Evolutionary conservation across 352 stramenopile genomes (phyloP), one percentile per base, ranked within the genome.

Genomic region (Phytophthora rubi): DNA sequence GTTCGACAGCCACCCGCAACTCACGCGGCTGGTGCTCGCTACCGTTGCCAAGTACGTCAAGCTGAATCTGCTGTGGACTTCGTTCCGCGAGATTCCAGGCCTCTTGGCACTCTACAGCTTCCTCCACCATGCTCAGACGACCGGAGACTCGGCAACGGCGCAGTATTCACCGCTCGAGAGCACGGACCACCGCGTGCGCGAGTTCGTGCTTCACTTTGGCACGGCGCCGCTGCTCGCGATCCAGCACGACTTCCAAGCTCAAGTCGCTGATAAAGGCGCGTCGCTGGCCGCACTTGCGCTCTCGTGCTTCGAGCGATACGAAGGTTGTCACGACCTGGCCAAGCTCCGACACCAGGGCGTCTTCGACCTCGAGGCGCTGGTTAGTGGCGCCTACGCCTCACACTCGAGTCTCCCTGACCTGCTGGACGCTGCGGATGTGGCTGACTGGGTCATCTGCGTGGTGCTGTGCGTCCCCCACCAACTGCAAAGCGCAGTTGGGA

Each of bases 171-270:
- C 73, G 16, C 54, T 80, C 16, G 76, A 86, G 54, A 52, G 77
- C 52, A 71, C 70, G 16, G 74, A 81, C 16, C 79, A 82, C 57
- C 69, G 76, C 6, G 58, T 88, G 9, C 65, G 77, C 1, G 82
- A 90, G 63, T 92, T 89, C 42, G 80, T 88, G 47, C 75, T 90
- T 35, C 81, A 77, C 56, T 89, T 92, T 53, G 71, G 75, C 28
- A 81, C 82, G 4, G 83, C 83, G 10, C 80, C 84, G 35, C 66
- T 92, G 6, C 55, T 85, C 33, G 81, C 80, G 49, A 83, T 89
- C 53, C 81, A 89, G 47, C 79, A 86, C 13, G 81, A 90, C 48
- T 82, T 90, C 16, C 76, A 85, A 33, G 67, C 71, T 15, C 80
- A 90, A 56, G 64, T 73, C 10, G 23, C 13, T 30, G 70, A 69